These are phyloP conservation scores for Prunus dulcis DNA, from an alignment of 306 rosid species.

Conservation along the genomic window DNA sequence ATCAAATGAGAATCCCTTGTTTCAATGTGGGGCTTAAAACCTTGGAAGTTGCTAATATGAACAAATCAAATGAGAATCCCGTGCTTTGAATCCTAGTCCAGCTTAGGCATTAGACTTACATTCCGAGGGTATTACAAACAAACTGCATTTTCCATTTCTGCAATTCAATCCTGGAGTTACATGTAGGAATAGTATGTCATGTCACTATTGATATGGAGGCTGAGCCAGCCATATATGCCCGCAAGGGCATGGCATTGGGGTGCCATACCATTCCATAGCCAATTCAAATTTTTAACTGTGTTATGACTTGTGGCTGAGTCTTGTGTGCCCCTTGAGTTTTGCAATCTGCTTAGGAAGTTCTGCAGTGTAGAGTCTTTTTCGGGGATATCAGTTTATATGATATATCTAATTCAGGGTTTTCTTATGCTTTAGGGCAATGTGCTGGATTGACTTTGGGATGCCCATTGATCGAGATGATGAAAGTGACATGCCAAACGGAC, in stretches of 20 bases:
- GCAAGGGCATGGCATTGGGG: not conserved
- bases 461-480: constrained; percentile 76
- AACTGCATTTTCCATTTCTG: not conserved
- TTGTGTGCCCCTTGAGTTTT: not conserved
- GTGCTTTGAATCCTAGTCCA: not conserved
- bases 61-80: not conserved
- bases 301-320: not conserved
- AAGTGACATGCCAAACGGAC: constrained; percentile 37
- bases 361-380: not conserved
- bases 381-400: not conserved
- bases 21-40: not conserved
- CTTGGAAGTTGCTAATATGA: not conserved
- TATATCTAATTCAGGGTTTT: constrained; percentile 30
- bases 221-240: not conserved
- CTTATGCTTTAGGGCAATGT: constrained; percentile 72
- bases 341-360: not conserved
- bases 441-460: constrained; percentile 82
- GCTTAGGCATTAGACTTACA: not conserved
- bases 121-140: not conserved
- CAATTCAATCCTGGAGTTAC: constrained; percentile 4
- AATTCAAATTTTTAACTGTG: not conserved
- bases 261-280: not conserved
- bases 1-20: not conserved
- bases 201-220: not conserved
- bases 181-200: not conserved